phyloP scores from a whole-genome alignment of 129 eudicot genomes.

The Kitagawia praeruptora region DNA sequence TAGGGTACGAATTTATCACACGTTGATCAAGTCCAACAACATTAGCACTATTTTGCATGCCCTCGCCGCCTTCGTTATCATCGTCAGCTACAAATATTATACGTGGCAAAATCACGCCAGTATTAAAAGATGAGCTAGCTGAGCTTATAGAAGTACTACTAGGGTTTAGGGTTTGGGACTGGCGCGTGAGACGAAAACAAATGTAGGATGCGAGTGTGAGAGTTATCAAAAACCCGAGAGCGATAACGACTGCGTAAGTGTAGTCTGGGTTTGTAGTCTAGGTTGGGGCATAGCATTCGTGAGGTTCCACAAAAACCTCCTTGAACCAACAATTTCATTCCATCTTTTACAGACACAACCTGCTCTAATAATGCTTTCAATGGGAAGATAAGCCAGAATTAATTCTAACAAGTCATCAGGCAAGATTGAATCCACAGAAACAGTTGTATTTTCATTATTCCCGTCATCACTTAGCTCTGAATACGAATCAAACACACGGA shows the following conservation, averaged over 20 bases:
- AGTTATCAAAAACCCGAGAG: constrained; percentile 67
- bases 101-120: constrained; percentile 54
- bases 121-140: constrained; percentile 15
- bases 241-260: constrained; percentile 72
- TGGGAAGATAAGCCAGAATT: too few species aligned
- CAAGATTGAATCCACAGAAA: too few species aligned
- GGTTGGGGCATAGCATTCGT: too few species aligned
- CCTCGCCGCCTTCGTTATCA: constrained; percentile 17
- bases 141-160: not conserved
- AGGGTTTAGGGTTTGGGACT: constrained; percentile 16
- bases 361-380: too few species aligned
- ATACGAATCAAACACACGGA: too few species aligned
- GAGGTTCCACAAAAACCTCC: too few species aligned
- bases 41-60: constrained; percentile 15
- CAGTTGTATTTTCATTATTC: too few species aligned
- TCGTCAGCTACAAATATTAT: constrained; percentile 72
- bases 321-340: too few species aligned
- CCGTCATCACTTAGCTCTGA: too few species aligned
- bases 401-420: too few species aligned
- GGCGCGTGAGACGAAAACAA: constrained; percentile 55
- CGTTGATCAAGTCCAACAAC: constrained; percentile 56
- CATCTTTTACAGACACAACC: too few species aligned
- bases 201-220: constrained; percentile 59
- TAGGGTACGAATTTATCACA: constrained; percentile 78
- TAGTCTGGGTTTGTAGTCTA: constrained; percentile 48